Conservation (phyloP, 1,139 yeast genomes). For the Citeromyces siamensis region DNA sequence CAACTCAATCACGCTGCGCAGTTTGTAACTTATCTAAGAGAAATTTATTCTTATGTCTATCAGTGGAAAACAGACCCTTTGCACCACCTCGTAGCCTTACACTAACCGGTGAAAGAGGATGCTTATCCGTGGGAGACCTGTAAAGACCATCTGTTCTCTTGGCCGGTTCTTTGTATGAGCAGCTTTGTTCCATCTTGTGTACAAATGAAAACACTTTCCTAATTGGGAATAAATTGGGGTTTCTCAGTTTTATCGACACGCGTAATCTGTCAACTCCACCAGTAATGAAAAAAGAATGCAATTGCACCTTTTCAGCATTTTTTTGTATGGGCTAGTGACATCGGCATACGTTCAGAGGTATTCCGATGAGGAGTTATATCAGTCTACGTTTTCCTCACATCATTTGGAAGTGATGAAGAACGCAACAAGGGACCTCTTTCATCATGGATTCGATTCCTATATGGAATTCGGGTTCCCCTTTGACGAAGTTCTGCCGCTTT, state of each 20-base stretch:
- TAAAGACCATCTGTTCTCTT: too few species aligned
- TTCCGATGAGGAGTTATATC: conserved; percentile 11
- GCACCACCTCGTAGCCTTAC: background rate
- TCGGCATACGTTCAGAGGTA: conserved; percentile 3
- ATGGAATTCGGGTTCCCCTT: conserved; percentile 62
- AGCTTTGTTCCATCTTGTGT: too few species aligned
- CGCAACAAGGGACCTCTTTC: conserved; percentile 46
- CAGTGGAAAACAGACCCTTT: background rate
- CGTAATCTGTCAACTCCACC: too few species aligned
- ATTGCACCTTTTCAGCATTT: too few species aligned
- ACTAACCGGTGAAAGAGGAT: background rate
- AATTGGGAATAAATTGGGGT: too few species aligned
- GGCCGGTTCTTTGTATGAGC: too few species aligned
- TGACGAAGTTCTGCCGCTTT: conserved; percentile 70
- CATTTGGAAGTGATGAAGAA: conserved; percentile 34
- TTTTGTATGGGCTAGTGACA: background rate
- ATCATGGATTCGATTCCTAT: conserved; percentile 73
- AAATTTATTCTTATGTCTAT: background rate
- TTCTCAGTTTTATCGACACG: too few species aligned
- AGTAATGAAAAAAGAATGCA: too few species aligned
- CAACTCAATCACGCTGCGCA: background rate
- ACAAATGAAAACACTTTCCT: too few species aligned
- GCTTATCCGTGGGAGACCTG: background rate
- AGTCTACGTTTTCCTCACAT: conserved; percentile 29
- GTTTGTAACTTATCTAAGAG: background rate